Evolutionary conservation across 345 rosid species (phyloP), one percentile per base, ranked within the genome.

Genomic region (Lagerstroemia speciosa): DNA sequence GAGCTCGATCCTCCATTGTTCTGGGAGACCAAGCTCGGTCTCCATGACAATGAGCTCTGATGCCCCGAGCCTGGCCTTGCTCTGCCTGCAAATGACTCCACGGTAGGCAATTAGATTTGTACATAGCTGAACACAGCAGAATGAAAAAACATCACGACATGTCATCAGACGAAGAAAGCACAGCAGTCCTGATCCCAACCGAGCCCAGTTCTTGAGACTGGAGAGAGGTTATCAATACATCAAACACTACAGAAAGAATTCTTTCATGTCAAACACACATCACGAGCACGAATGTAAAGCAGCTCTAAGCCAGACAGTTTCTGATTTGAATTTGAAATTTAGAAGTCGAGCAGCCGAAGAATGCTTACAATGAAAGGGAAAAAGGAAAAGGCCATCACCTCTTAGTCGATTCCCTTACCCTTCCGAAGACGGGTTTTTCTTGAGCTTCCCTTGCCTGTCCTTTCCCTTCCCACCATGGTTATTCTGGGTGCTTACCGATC

Each of bases 401-500:
- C 14, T n/a, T 32, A 48, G 3, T 48, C 22, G 24, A 26, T n/a
- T 5, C 57, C 65, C 5, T 81, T 75, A 83, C 66, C 72, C 78
- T 32, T 81, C 92, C 3, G 77, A 70, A 63, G 82, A 82, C 15
- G 74, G 74, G 24, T 63, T 84, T 73, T 83, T 86, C 89, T 85
- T 86, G 71, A 77, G 85, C 72, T 86, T 86, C 67, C 79, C 89
- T 34, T 73, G 85, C 71, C 83, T 80, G 20, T 83, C 85, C 71
- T 84, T 92, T 40, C 75, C 73, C 82, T 84, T 89, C 81, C 80
- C 92, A 9, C 34, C 92, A 9, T 48, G n/a, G 36, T 83, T 87
- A 64, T 83, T 89, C 68, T 84, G 86, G 64, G 63, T 27, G 34
- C 91, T 80, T 48, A 93, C 93, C 10, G 97, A 87, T 30, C 89